Percentiles rank a stretch among this genome's conserved stretches.
Conservation (phyloP, 2,329 filamentous ascomycete genomes). For the Lithohypha guttulata region DNA sequence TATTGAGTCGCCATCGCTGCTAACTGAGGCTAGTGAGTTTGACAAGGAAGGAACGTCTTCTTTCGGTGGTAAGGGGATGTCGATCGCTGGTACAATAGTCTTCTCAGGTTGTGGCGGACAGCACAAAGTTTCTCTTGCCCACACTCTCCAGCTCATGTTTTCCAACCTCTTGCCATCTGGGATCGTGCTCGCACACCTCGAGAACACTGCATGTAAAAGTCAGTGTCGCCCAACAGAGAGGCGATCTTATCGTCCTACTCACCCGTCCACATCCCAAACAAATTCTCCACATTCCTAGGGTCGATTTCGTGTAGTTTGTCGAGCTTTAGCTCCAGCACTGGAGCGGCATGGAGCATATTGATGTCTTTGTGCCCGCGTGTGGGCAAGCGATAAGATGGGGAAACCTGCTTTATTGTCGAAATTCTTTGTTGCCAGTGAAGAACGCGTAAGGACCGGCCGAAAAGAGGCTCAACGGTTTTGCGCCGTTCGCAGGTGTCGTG, state of each 20-base stretch:
- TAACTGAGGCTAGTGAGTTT: slow-evolving; percentile 63
- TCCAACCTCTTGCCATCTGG: slow-evolving; percentile 86
- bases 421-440: too few species aligned
- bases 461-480: too few species aligned
- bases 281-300: slow-evolving; percentile 79
- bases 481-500: slow-evolving; percentile 1
- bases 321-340: slow-evolving; percentile 83
- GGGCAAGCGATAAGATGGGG: neutral
- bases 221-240: slow-evolving; percentile 1
- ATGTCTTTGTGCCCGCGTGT: slow-evolving; percentile 8
- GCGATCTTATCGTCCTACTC: slow-evolving; percentile 32
- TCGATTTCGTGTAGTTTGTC: slow-evolving; percentile 91
- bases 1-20: slow-evolving; percentile 25
- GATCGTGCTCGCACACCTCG: slow-evolving; percentile 84
- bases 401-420: too few species aligned
- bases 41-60: slow-evolving; percentile 60
- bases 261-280: slow-evolving; percentile 97
- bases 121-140: slow-evolving; percentile 89
- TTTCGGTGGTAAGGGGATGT: slow-evolving; percentile 28
- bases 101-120: slow-evolving; percentile 55
- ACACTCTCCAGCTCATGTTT: slow-evolving; percentile 91
- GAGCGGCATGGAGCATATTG: slow-evolving; percentile 38
- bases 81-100: slow-evolving; percentile 40
- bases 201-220: slow-evolving; percentile 53
- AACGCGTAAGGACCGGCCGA: too few species aligned